A percentile compares a stretch with the other conserved stretches of the same genome.
Conservation (phyloP, 768 basidiomycete species). For the Dioszegia crocea region DNA sequence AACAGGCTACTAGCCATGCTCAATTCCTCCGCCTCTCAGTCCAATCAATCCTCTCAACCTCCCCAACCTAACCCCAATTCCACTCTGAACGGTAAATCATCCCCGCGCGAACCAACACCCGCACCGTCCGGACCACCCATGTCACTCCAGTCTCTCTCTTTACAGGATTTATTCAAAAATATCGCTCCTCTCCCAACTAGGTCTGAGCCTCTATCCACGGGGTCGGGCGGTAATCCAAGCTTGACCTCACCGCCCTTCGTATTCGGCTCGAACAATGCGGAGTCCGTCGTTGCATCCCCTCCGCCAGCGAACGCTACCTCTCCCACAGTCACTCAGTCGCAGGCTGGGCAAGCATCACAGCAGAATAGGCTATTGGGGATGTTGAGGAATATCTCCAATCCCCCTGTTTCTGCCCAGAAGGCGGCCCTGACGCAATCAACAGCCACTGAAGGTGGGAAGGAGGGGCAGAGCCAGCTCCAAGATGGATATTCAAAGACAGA, state of each 20-base stretch:
- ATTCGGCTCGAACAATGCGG: not conserved
- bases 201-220: not conserved
- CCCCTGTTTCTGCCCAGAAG: not conserved
- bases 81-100: not conserved
- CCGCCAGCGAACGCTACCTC: not conserved
- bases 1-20: slow-evolving; percentile 38
- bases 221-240: too few species aligned
- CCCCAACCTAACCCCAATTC: not conserved
- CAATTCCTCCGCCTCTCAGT: slow-evolving; percentile 19
- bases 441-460: not conserved
- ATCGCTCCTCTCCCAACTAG: slow-evolving; percentile 15
- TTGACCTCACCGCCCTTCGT: too few species aligned
- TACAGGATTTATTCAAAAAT: slow-evolving; percentile 31
- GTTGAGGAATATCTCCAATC: slow-evolving; percentile 15
- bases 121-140: slow-evolving; percentile 16
- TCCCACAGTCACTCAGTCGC: not conserved
- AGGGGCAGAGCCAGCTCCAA: not conserved
- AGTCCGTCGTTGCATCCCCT: not conserved
- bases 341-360: not conserved
- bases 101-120: too few species aligned
- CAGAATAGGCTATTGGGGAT: slow-evolving; percentile 27
- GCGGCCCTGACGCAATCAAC: too few species aligned
- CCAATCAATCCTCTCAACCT: slow-evolving; percentile 7
- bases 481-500: not conserved
- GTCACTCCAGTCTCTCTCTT: slow-evolving; percentile 24